Evolutionary conservation across 2,329 filamentous ascomycete species (phyloP).

Genomic region (Calonectria honghensis): DNA sequence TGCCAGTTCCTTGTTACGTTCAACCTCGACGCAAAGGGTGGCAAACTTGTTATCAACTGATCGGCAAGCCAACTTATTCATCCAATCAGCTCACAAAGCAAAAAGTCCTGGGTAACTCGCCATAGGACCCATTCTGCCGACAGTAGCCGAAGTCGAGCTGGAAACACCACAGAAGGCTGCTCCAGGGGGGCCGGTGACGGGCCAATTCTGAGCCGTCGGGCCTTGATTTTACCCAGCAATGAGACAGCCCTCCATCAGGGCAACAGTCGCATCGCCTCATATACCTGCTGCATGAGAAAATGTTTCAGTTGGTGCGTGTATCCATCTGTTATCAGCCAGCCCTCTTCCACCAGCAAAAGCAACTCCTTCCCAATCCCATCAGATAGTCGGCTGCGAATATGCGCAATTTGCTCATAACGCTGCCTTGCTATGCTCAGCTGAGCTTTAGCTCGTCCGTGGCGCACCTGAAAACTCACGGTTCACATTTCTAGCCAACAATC

Average conservation of each 20-base stretch:
- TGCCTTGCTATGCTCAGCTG: not conserved
- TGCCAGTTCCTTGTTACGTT: not conserved
- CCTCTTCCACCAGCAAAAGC: conserved; percentile 7
- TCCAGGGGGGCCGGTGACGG: not conserved
- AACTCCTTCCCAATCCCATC: not conserved
- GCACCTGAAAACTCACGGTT: not conserved
- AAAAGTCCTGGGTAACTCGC: not conserved
- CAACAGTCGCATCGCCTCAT: not conserved
- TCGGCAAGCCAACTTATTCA: not conserved
- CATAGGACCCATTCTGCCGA: not conserved
- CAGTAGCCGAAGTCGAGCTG: not conserved
- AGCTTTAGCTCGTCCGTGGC: not conserved
- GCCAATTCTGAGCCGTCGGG: not conserved
- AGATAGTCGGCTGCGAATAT: not conserved
- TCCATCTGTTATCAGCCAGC: not conserved
- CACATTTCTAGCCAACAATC: not conserved
- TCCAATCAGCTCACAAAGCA: not conserved
- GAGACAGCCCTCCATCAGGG: not conserved
- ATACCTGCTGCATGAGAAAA: not conserved
- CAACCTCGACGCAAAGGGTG: not conserved
- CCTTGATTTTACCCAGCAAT: not conserved
- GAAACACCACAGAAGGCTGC: not conserved
- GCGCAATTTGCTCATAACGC: not conserved
- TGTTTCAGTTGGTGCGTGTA: not conserved
- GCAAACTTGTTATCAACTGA: not conserved